These are phyloP conservation scores for Podospora anserina DNA, from an alignment of 495 filamentous ascomycete genomes.

Conservation along the genomic window DNA sequence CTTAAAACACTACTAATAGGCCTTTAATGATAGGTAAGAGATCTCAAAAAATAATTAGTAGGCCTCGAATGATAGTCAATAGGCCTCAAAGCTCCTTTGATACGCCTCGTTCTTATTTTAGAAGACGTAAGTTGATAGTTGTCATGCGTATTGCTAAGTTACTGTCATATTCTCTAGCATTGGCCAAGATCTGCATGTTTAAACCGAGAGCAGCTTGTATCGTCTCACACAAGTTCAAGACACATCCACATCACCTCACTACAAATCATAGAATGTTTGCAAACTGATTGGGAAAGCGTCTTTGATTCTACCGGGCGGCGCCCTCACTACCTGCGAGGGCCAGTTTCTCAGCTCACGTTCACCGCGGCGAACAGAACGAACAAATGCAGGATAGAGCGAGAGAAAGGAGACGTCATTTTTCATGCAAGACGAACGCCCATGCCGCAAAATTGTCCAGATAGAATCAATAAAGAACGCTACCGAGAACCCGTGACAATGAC, in stretches of 20 bases:
- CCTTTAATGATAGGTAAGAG: too few species aligned
- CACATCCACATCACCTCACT: background rate
- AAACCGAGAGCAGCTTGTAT: too few species aligned
- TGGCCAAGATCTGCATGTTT: too few species aligned
- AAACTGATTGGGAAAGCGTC: slow-evolving; percentile 9
- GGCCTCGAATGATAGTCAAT: too few species aligned
- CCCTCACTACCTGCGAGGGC: slow-evolving; percentile 28
- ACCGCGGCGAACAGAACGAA: slow-evolving; percentile 1
- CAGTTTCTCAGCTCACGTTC: slow-evolving; percentile 8
- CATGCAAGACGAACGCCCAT: slow-evolving; percentile 4
- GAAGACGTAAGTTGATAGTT: too few species aligned
- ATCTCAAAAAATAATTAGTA: too few species aligned
- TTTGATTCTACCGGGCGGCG: slow-evolving; percentile 36
- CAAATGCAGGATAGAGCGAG: slow-evolving; percentile 17
- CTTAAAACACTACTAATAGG: too few species aligned
- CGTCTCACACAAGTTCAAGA: background rate
- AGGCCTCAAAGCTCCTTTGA: too few species aligned
- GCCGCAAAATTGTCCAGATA: slow-evolving; percentile 11
- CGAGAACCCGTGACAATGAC: slow-evolving; percentile 8
- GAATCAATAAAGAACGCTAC: slow-evolving; percentile 15
- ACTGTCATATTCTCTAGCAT: too few species aligned
- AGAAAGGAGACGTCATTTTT: background rate
- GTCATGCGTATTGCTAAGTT: too few species aligned
- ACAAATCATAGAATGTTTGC: background rate
- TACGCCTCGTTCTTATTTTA: too few species aligned